phyloP scores from a whole-genome alignment of 352 stramenopile genomes.

The Phytopythium sindhum region DNA sequence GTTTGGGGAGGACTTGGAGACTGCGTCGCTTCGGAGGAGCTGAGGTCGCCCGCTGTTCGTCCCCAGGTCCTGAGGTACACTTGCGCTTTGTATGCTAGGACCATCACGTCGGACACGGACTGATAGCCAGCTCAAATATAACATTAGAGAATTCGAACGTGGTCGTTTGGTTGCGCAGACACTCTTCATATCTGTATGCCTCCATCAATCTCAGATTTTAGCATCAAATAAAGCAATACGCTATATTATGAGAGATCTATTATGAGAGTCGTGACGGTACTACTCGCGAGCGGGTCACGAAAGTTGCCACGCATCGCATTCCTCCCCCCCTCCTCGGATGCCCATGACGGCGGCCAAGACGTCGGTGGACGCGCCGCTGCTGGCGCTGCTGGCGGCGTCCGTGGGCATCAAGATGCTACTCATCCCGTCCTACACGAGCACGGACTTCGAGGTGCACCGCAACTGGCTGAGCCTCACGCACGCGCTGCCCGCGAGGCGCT shows the following conservation, averaged over 20 bases:
- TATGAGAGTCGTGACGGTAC: background rate
- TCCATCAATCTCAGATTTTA: background rate
- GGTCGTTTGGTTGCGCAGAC: background rate
- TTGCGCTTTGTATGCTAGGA: background rate
- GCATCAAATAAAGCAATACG: background rate
- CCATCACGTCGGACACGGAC: background rate
- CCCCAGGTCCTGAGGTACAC: background rate
- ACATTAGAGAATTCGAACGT: background rate
- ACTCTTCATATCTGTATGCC: background rate
- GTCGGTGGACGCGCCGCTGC: constrained; percentile 32
- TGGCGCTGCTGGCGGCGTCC: constrained; percentile 46
- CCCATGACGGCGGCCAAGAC: background rate
- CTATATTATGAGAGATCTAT: background rate
- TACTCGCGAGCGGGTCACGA: background rate
- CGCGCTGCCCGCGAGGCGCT: constrained; percentile 79
- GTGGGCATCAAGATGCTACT: constrained; percentile 88
- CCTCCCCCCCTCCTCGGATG: background rate
- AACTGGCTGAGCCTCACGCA: constrained; percentile 98
- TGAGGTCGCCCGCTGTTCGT: background rate
- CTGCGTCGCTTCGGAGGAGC: background rate
- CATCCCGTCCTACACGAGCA: constrained; percentile 92
- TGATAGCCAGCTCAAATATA: background rate
- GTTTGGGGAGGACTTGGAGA: background rate
- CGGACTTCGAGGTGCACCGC: constrained; percentile 98
- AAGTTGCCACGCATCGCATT: background rate